phyloP scores from a whole-genome alignment of 495 filamentous ascomycete genomes.

The Lophium mytilinum region DNA sequence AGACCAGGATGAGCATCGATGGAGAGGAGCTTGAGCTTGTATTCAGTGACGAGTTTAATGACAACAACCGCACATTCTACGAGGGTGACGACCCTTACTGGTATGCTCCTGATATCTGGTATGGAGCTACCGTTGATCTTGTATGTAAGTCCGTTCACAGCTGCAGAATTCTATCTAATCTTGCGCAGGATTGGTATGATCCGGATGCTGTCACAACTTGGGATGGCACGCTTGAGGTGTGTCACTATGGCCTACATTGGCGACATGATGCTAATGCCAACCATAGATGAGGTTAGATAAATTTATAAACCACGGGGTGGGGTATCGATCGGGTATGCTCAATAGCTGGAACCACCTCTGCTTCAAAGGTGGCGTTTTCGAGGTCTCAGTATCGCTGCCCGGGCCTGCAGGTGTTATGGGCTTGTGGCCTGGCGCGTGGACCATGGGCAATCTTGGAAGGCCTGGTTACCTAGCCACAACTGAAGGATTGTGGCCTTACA shows the following conservation, averaged over 20 bases:
- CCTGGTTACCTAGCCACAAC: conserved; percentile 64
- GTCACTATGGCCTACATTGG: not conserved
- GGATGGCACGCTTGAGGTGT: conserved; percentile 58
- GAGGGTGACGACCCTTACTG: conserved; percentile 67
- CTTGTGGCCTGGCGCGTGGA: conserved; percentile 78
- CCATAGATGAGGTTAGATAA: conserved; percentile 45
- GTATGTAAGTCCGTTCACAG: no score
- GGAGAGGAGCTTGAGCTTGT: conserved; percentile 60
- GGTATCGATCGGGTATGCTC: conserved; percentile 73
- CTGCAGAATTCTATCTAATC: no score
- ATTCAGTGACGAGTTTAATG: conserved; percentile 77
- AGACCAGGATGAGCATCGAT: conserved; percentile 47
- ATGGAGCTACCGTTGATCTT: conserved; percentile 66
- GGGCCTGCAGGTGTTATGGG: conserved; percentile 59
- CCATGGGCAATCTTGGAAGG: conserved; percentile 67
- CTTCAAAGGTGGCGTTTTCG: conserved; percentile 68
- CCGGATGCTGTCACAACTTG: conserved; percentile 65
- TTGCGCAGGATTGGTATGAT: conserved; percentile 62
- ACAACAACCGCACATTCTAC: conserved; percentile 63
- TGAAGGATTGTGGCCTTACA: conserved; percentile 73
- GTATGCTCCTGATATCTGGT: conserved; percentile 65
- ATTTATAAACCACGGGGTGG: conserved; percentile 57
- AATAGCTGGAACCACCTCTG: conserved; percentile 77
- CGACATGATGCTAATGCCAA: not conserved
- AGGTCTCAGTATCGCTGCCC: conserved; percentile 69